Base-by-base conservation (phyloP, 2,329 filamentous ascomycete species). In the Ilyonectria destructans region DNA sequence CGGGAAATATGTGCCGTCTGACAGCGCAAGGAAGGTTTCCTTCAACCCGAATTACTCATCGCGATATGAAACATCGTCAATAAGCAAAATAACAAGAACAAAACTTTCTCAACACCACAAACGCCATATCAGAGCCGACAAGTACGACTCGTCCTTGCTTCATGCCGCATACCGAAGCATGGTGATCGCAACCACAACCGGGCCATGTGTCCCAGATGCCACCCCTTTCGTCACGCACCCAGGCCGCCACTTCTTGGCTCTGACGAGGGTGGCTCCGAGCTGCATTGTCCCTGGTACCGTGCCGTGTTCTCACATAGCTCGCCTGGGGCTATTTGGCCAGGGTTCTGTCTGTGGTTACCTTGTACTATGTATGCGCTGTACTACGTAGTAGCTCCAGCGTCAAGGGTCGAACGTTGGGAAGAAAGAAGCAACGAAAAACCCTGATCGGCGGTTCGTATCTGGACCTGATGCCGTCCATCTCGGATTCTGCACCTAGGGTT, bases 401-500 rank as follows among this genome's bases (percentile, higher is more conserved):
- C 58, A 46, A 57, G 58, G 58, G 49, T 66, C 43, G 33, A 55
- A 55, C 63, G 46, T 48, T 43, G 19, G 64, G 64, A 43, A 58
- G 46, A 23, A 60, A 61, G 45, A 58, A 62, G 64, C 59, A 66
- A 51, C 52, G 45, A 66, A 57, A 55, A 65, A 40, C 29, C 56
- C 52, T 58, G 63, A 66, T 66, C 45, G 33, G 21, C 35, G 52
- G 54, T 67, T 62, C 58, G 45, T 52, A 62, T 62, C 52, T 58
- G 37, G 43, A n/a, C 40, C 43, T 49, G 55, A 62, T 52, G 51
- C 45, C 19, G 54, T 48, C 35, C 46, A 60, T 52, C 63, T 45
- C 26, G 58, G 64, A 54, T 54, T 55, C 58, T 56, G 37, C 35
- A 35, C 45, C 46, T 21, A 48, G 37, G 26, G 26, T 33, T 51